Percentiles rank a stretch among this genome's conserved stretches.
Evolutionary conservation across 2,329 filamentous ascomycete genomes (phyloP).

Genomic region (Trichoderma oligosporum): DNA sequence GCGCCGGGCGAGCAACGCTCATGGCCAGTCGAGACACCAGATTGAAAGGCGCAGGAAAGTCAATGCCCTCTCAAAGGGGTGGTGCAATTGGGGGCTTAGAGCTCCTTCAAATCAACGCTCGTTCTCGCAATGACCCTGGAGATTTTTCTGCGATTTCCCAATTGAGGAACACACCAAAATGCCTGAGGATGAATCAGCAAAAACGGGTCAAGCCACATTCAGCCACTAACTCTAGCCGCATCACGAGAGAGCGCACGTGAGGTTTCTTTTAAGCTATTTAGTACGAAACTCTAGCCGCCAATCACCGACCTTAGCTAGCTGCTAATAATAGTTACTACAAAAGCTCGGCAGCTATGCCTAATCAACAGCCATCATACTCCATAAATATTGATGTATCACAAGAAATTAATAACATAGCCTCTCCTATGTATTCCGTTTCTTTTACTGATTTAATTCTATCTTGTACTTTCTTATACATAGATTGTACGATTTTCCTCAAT

Average conservation of each 20-base stretch:
- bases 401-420: too few relatives aligned
- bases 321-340: too few relatives aligned
- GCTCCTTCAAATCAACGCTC: conserved; percentile 18
- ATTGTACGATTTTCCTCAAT: too few relatives aligned
- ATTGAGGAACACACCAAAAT: conserved; percentile 14
- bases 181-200: conserved; percentile 15
- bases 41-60: not conserved
- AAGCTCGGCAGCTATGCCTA: too few relatives aligned
- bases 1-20: conserved; percentile 54
- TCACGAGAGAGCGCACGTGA: conserved; percentile 2
- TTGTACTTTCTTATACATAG: not conserved
- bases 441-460: not conserved
- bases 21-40: conserved; percentile 37
- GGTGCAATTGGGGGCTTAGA: conserved; percentile 6
- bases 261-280: too few relatives aligned
- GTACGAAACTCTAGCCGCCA: too few relatives aligned
- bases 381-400: too few relatives aligned
- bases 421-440: too few relatives aligned
- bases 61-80: conserved; percentile 7
- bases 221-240: not conserved
- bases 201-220: not conserved
- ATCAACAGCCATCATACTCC: too few relatives aligned
- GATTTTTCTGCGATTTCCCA: conserved; percentile 31
- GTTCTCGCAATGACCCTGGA: conserved; percentile 31
- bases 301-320: too few relatives aligned